Percentiles rank a stretch among this genome's conserved stretches.
These are phyloP conservation scores for Pseudonitzschia pungens DNA, from an alignment of 108 stramenopile species.

Conservation along the genomic window DNA sequence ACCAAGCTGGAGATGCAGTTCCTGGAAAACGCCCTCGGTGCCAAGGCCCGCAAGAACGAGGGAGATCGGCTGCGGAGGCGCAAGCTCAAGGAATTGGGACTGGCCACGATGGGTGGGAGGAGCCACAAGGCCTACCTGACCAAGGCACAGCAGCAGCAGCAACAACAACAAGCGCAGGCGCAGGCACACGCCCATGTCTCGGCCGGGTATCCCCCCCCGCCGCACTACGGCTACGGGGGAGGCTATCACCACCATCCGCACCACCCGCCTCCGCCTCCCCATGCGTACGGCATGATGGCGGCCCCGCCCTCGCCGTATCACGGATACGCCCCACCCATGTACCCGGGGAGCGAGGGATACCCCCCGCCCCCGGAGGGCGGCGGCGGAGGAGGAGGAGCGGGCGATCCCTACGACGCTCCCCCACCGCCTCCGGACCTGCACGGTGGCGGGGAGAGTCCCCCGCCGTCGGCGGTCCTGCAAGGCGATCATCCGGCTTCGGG, in stretches of 20 bases:
- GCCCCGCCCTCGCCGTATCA: slow-evolving; percentile 1
- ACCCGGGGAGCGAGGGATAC: not conserved
- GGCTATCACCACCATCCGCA: not conserved
- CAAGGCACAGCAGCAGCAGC: not conserved
- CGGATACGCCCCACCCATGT: slow-evolving; percentile 8
- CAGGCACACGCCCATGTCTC: not conserved
- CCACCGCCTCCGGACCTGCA: slow-evolving; percentile 3
- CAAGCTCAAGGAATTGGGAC: slow-evolving; percentile 12
- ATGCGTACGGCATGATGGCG: slow-evolving; percentile 13
- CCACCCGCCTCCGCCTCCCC: slow-evolving; percentile 3
- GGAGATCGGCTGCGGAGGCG: slow-evolving; percentile 23
- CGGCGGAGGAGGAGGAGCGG: too few relatives aligned
- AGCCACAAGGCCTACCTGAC: slow-evolving; percentile 1
- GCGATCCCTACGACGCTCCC: slow-evolving; percentile 2
- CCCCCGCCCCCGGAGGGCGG: not conserved
- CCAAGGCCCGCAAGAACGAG: slow-evolving; percentile 66
- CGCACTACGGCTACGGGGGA: slow-evolving; percentile 1
- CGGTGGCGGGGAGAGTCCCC: not conserved
- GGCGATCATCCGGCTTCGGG: not conserved
- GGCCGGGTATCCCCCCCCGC: slow-evolving; percentile 7
- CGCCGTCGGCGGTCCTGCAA: not conserved
- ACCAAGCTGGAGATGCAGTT: slow-evolving; percentile 49
- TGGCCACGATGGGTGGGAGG: not conserved
- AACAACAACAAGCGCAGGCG: not conserved
- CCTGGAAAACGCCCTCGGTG: slow-evolving; percentile 34